These are phyloP conservation scores for Aspergillus hancockii DNA, from an alignment of 495 filamentous ascomycete species.

Conservation along the genomic window DNA sequence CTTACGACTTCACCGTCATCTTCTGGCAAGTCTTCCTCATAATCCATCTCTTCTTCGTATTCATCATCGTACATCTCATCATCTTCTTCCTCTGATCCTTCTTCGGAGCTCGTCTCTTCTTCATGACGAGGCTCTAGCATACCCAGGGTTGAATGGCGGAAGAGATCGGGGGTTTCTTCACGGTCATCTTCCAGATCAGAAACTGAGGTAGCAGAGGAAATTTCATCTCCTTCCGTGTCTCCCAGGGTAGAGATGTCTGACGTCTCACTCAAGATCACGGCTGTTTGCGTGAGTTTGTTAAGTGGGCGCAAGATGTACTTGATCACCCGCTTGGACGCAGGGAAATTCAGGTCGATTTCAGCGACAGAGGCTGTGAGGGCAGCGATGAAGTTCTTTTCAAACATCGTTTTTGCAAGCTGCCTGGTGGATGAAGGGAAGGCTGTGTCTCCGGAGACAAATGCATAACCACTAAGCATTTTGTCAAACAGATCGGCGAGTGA, in stretches of 20 bases:
- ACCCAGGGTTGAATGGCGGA: slow-evolving; percentile 91
- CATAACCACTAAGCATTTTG: slow-evolving; percentile 81
- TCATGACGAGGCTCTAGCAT: slow-evolving; percentile 87
- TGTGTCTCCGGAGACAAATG: slow-evolving; percentile 53
- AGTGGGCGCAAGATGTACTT: slow-evolving; percentile 94
- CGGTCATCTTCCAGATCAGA: slow-evolving; percentile 85
- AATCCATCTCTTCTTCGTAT: slow-evolving; percentile 88
- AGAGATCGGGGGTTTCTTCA: slow-evolving; percentile 96
- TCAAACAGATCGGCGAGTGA: slow-evolving; percentile 88
- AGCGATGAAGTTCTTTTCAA: slow-evolving; percentile 92
- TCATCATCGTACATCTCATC: slow-evolving; percentile 86
- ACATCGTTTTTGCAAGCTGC: slow-evolving; percentile 91
- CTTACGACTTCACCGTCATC: slow-evolving; percentile 85
- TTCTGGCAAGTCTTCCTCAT: slow-evolving; percentile 72
- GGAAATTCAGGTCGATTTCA: slow-evolving; percentile 94
- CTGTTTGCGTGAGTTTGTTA: slow-evolving; percentile 83
- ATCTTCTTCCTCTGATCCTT: slow-evolving; percentile 65
- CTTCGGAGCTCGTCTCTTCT: slow-evolving; percentile 66
- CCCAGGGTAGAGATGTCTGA: slow-evolving; percentile 70
- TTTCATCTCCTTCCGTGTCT: slow-evolving; percentile 81
- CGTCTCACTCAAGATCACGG: slow-evolving; percentile 74
- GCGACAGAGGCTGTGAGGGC: slow-evolving; percentile 89
- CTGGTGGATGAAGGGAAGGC: slow-evolving; percentile 52
- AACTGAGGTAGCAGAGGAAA: slow-evolving; percentile 84
- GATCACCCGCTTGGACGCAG: slow-evolving; percentile 85